Conservation (phyloP, 805 yeast genomes). For the Metschnikowia lunata region DNA sequence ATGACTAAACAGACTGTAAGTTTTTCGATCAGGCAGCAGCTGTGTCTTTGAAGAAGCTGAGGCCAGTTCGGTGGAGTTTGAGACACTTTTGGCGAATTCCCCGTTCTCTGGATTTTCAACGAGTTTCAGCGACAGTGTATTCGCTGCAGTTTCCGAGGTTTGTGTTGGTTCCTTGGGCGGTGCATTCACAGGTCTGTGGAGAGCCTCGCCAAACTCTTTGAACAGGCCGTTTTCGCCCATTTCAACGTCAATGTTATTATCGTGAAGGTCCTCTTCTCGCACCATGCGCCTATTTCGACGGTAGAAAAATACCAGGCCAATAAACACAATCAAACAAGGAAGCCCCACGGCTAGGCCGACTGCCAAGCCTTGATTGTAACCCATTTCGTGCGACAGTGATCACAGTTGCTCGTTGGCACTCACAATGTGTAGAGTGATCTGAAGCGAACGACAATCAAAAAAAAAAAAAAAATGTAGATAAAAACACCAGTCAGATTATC, state of each 20-base stretch:
- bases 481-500: not conserved
- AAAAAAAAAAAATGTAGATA: too few species aligned
- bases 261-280: slow-evolving; percentile 27
- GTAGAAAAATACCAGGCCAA: slow-evolving; percentile 24
- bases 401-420: too few species aligned
- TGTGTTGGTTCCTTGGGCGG: not conserved
- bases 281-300: slow-evolving; percentile 29
- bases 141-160: not conserved
- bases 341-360: slow-evolving; percentile 42
- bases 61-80: not conserved
- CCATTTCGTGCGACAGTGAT: slow-evolving; percentile 4
- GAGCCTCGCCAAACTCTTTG: slow-evolving; percentile 33
- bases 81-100: slow-evolving; percentile 2
- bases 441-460: not conserved
- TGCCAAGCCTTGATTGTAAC: slow-evolving; percentile 23
- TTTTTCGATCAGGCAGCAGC: slow-evolving; percentile 4
- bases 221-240: slow-evolving; percentile 34
- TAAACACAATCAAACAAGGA: slow-evolving; percentile 31
- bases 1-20: not conserved
- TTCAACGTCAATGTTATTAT: slow-evolving; percentile 31
- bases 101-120: slow-evolving; percentile 1
- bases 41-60: not conserved
- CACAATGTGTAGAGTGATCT: not conserved
- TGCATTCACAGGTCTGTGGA: slow-evolving; percentile 22
- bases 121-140: not conserved